Conservation (phyloP, 192 early-diverging fungal species). For the Diversispora eburnea region DNA sequence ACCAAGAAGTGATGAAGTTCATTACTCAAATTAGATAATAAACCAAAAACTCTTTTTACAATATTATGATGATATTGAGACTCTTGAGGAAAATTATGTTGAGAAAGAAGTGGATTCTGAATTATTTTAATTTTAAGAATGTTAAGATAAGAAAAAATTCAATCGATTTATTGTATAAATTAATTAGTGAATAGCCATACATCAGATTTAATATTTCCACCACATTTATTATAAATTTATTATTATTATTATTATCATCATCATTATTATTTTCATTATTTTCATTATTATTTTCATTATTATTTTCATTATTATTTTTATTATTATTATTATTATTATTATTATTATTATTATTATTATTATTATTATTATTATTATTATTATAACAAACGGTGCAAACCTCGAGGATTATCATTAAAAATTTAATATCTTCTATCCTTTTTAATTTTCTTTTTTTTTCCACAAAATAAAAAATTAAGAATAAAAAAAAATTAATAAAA, state of each 20-base stretch:
- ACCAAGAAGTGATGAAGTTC: conserved; percentile 85
- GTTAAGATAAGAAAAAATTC: conserved; percentile 18
- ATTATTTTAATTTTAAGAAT: neutral
- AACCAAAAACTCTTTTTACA: conserved; percentile 73
- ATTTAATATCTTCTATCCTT: conserved; percentile 64
- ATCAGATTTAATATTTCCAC: no score
- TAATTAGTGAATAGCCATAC: no score
- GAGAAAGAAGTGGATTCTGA: conserved; percentile 76
- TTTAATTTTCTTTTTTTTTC: conserved; percentile 36
- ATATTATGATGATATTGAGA: conserved; percentile 83
- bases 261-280: no score
- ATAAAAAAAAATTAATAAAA: conserved; percentile 33
- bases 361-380: no score
- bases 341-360: no score
- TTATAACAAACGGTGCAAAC: conserved; percentile 33
- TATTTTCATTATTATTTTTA: no score
- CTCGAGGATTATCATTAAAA: conserved; percentile 84
- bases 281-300: no score
- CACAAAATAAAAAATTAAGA: neutral
- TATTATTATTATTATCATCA: no score
- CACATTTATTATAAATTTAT: no score
- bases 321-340: no score
- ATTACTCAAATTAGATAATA: conserved; percentile 77
- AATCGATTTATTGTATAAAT: neutral
- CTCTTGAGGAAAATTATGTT: conserved; percentile 73